Conservation (phyloP, 1,139 yeast genomes). For the Yamadazyma kanchanaburiensis region DNA sequence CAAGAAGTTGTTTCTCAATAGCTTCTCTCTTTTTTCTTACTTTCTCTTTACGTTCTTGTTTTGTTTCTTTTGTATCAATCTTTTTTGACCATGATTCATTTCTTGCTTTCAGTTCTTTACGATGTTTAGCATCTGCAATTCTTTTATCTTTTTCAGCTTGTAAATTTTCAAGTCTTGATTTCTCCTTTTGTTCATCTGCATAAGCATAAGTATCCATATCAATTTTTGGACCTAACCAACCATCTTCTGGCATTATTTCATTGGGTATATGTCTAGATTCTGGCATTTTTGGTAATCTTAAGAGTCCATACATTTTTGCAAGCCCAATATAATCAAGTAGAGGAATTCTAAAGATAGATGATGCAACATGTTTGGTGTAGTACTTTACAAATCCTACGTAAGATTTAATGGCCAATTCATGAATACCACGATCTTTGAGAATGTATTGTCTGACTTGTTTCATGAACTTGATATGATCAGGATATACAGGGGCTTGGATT, state of each 20-base stretch:
- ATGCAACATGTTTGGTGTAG: conserved; percentile 87
- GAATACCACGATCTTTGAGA: conserved; percentile 69
- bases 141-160: conserved; percentile 43
- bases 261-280: conserved; percentile 60
- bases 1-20: conserved; percentile 52
- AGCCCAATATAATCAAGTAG: conserved; percentile 68
- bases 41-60: conserved; percentile 60
- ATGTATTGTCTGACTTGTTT: conserved; percentile 52
- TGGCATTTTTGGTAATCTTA: conserved; percentile 92
- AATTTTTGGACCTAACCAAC: conserved; percentile 65
- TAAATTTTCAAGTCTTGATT: conserved; percentile 55
- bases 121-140: conserved; percentile 44
- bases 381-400: conserved; percentile 82
- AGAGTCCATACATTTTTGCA: conserved; percentile 75
- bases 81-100: conserved; percentile 83
- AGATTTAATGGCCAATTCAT: conserved; percentile 74
- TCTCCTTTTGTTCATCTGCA: conserved; percentile 63
- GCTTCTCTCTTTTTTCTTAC: conserved; percentile 62
- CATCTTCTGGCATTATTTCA: conserved; percentile 53
- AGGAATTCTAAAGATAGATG: conserved; percentile 78
- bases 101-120: conserved; percentile 47
- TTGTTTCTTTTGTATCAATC: conserved; percentile 58
- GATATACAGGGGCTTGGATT: conserved; percentile 25
- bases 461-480: conserved; percentile 23
- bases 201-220: conserved; percentile 69